Evolutionary conservation across 768 basidiomycete genomes (phyloP).

Genomic region (Sporobolomyces phaffii): DNA sequence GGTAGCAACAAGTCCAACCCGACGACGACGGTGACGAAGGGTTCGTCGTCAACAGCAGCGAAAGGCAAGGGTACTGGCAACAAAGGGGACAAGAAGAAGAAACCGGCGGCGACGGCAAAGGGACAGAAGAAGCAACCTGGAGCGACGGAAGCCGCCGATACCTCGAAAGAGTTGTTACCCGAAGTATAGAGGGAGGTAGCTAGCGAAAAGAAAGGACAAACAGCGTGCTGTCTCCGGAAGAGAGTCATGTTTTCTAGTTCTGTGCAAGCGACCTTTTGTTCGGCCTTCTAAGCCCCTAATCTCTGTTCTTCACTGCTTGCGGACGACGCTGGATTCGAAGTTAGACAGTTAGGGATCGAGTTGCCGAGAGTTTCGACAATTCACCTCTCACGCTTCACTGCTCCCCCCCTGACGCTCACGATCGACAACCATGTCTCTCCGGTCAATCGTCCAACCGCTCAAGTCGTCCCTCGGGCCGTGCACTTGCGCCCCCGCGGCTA

Average conservation of each 20-base stretch:
- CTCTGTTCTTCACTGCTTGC: too few species aligned
- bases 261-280: too few species aligned
- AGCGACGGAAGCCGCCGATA: background rate
- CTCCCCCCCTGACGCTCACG: too few species aligned
- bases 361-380: too few species aligned
- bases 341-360: too few species aligned
- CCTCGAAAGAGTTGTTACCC: conserved; percentile 44
- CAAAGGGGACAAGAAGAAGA: conserved; percentile 57
- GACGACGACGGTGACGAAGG: background rate
- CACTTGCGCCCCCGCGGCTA: background rate
- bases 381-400: too few species aligned
- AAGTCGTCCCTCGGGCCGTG: background rate
- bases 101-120: conserved; percentile 67
- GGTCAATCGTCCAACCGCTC: background rate
- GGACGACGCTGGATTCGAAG: too few species aligned
- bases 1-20: too few species aligned
- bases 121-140: conserved; percentile 55
- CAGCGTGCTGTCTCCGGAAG: too few species aligned
- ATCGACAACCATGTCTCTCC: background rate
- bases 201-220: too few species aligned
- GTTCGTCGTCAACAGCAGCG: background rate
- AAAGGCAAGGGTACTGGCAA: background rate
- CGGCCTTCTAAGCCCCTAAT: too few species aligned
- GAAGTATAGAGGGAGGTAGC: conserved; percentile 44
- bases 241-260: too few species aligned